Conservation (phyloP, 169 alveolate species). For the Plasmodium reichenowi region DNA sequence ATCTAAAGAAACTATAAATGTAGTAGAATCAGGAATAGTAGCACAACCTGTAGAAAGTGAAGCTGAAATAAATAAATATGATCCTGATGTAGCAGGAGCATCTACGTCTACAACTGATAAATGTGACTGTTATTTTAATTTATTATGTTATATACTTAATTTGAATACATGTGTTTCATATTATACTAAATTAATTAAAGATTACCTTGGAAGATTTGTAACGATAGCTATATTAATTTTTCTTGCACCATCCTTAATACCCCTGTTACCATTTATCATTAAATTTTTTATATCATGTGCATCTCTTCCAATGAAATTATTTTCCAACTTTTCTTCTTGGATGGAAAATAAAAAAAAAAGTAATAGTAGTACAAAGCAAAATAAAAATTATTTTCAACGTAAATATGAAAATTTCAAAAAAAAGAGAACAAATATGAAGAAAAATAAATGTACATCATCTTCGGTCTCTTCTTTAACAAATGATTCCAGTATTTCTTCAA, state of each 20-base stretch:
- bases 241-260: conserved; percentile 68
- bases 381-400: neutral
- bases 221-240: conserved; percentile 42
- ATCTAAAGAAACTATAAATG: conserved; percentile 34
- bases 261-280: conserved; percentile 50
- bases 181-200: conserved; percentile 29
- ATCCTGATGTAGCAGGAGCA: conserved; percentile 4
- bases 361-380: neutral
- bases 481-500: conserved; percentile 19
- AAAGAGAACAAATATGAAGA: conserved; percentile 13
- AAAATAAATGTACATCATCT: conserved; percentile 17
- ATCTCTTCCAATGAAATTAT: conserved; percentile 20
- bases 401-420: conserved; percentile 2
- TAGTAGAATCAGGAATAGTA: conserved; percentile 2
- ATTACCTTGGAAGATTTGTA: conserved; percentile 24
- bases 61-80: neutral
- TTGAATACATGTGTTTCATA: conserved; percentile 31
- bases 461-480: neutral
- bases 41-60: conserved; percentile 1
- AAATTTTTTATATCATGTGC: conserved; percentile 31
- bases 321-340: neutral
- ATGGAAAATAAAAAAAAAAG: neutral
- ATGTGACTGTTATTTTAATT: conserved; percentile 40
- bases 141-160: conserved; percentile 44
- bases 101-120: neutral